A percentile compares a stretch with the other conserved stretches of the same genome.
These are phyloP conservation scores for Diaporthe nobilis DNA, from an alignment of 2,329 filamentous ascomycete species.

Conservation along the genomic window DNA sequence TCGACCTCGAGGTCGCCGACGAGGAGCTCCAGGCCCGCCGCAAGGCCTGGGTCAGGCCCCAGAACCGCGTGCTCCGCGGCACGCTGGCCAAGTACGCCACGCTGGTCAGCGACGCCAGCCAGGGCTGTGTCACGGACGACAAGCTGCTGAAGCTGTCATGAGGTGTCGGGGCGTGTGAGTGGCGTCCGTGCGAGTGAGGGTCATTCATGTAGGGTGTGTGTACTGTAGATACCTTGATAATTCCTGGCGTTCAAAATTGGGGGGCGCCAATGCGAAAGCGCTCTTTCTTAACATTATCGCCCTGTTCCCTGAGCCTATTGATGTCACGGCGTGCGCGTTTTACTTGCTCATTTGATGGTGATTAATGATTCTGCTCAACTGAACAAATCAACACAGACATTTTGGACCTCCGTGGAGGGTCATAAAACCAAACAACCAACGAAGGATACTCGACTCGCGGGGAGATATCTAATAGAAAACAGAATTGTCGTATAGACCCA, in stretches of 20 bases:
- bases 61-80: conserved; percentile 71
- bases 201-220: not conserved
- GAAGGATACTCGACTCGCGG: conserved; percentile 10
- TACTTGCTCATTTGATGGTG: not conserved
- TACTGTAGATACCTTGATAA: conserved; percentile 40
- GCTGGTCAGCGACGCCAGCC: conserved; percentile 71
- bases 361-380: not conserved
- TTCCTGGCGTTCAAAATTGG: conserved; percentile 36
- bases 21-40: conserved; percentile 73
- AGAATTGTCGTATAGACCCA: conserved; percentile 24
- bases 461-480: conserved; percentile 28
- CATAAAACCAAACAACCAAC: not conserved
- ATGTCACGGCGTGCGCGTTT: not conserved
- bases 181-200: not conserved
- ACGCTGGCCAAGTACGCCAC: conserved; percentile 79
- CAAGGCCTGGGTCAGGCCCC: conserved; percentile 74
- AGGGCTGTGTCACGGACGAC: conserved; percentile 71
- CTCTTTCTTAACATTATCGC: conserved; percentile 10
- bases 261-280: conserved; percentile 35
- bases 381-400: not conserved
- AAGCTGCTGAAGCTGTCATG: conserved; percentile 43
- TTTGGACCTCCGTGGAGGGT: not conserved
- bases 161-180: not conserved
- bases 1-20: conserved; percentile 76
- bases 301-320: not conserved